Evolutionary conservation across 1,284 basidiomycete species (phyloP), one percentile per base, ranked within the genome.

Genomic region (Puccinia brachypodii): DNA sequence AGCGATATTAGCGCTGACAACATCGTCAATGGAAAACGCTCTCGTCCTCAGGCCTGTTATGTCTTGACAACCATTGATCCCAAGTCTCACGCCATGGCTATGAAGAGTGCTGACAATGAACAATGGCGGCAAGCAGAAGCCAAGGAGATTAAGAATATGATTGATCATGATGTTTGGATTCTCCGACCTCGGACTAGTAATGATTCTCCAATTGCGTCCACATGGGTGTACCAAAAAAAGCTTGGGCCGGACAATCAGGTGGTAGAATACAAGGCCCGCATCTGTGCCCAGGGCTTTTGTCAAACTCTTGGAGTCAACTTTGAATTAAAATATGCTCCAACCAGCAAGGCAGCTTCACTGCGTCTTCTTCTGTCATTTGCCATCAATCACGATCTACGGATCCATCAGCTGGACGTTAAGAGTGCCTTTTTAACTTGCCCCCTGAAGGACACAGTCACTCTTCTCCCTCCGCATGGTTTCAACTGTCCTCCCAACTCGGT

Each of bases 201-300:
- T 8, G 44, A 44, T 53, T 11, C 19, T 56, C 71, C 44, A 8
- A 73, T 73, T 73, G n/a, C 44, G 4, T 44, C 44, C 3, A 73
- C 71, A n/a, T 73, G 71, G 71, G 71, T 31, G 2, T 73, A 44
- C n/a, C 14, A 31, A 28, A 53, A 14, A 73, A 73, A 73, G 28
- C 47, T 50, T 4, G 71, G 38, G 13, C 9, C 31, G 14, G 11
- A 69, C 36, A 69, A 69, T 40, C 16, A 28, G 16, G 33, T 69
- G 13, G 11, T 14, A 28, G 36, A 69, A 69, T 38, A 9, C 66
- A 69, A 69, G 38, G 66, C 66, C 31, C 25, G 33, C 31, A 22
- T 69, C 9, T 69, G 66, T 38, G 66, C 66, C 38, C 28, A 69
- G 38, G 66, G 66, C 11, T 69, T 36, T 38, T 36, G n/a, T 7